Evolutionary conservation across 176 grass and related monocot species (phyloP), one percentile per base, ranked within the genome.

Genomic region (Rhynchospora tenuis): DNA sequence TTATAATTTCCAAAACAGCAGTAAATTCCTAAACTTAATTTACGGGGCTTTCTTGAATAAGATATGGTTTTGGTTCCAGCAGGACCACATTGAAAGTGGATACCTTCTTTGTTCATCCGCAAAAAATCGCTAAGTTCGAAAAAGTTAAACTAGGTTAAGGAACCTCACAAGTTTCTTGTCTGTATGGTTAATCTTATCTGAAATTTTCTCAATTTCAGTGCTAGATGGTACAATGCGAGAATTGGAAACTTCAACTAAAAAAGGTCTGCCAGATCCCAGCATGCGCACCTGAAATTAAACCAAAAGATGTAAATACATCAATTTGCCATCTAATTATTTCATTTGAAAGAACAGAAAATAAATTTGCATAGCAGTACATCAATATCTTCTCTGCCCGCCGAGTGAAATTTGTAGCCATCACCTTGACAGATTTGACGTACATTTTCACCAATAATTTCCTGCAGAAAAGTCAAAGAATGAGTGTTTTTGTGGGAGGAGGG

Each of bases 331-430:
- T 57, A 84, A 38, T 69, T n/a, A 60, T 44, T 56, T 22, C 10
- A 61, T 48, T 42, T 26, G 5, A 65, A 76, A n/a, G 23, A 33
- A 67, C 13, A 27, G 26, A 77, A 64, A 1, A 38, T 48, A 59
- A 84, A 27, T 50, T 33, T 69, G 26, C 16, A 79, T 64, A 85
- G 26, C 66, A 85, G 83, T 98, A 98, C 95, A 93, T 98, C 92
- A 81, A 98, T 98, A 84, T 94, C 92, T 90, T 98, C 95, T 94
- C 95, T 94, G 81, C 95, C 92, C 60, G 95, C 95, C 47, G 95
- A 92, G 82, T 98, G 95, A 81, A 98, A 98, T 67, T 98, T 98
- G 86, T 83, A 91, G 74, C 62, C 87, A 86, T 98, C 95, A 70
- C 95, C 79, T 91, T 58, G 90, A 81, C 90, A 93, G 43, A 93